Conservation (phyloP, 2,329 filamentous ascomycete genomes). For the Phaeosphaeria sp. region DNA sequence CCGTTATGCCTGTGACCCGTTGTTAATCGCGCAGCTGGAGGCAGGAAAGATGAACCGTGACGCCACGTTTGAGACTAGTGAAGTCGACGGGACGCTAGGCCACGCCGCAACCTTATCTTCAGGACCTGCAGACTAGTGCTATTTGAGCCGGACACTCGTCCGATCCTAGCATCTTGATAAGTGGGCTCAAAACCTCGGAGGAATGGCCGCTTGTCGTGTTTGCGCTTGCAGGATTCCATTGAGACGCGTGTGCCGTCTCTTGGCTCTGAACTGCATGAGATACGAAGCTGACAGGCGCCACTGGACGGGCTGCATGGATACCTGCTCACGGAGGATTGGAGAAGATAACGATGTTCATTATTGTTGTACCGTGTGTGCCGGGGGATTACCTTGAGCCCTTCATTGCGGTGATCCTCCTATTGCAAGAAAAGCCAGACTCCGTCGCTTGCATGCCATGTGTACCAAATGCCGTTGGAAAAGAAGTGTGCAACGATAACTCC, state of each 20-base stretch:
- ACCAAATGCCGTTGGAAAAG: neutral
- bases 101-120: conserved; percentile 2
- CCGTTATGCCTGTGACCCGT: neutral
- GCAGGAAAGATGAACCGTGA: neutral
- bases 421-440: conserved; percentile 1
- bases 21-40: neutral
- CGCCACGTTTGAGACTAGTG: neutral
- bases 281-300: neutral
- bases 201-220: neutral
- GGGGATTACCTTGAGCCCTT: conserved; percentile 3
- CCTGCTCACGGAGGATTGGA: neutral
- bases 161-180: neutral
- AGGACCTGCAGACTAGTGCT: neutral
- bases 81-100: neutral
- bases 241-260: neutral
- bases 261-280: neutral
- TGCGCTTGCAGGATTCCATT: neutral
- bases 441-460: conserved; percentile 1
- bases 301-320: neutral
- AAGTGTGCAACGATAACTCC: neutral
- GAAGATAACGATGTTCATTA: neutral
- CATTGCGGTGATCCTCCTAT: neutral
- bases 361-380: neutral
- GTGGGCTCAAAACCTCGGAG: neutral
- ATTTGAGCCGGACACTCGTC: neutral